These are phyloP conservation scores for Colletotrichum aenigma DNA, from an alignment of 2,329 filamentous ascomycete species.

Conservation along the genomic window DNA sequence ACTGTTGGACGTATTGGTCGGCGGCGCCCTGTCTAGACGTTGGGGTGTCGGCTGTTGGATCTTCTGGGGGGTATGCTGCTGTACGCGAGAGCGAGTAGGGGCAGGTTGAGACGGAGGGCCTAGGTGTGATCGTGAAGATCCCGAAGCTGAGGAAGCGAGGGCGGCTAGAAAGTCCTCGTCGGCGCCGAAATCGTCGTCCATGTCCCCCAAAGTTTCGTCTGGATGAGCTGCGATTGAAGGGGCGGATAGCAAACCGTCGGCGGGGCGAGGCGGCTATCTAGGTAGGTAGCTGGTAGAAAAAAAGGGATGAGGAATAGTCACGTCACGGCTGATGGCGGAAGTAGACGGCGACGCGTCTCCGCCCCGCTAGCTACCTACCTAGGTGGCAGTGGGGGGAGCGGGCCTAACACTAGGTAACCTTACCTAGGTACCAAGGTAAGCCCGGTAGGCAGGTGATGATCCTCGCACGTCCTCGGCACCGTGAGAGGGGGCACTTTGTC, in stretches of 20 bases:
- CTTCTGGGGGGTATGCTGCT: slow-evolving; percentile 40
- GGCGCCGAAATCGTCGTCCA: slow-evolving; percentile 62
- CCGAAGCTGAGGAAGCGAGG: slow-evolving; percentile 53
- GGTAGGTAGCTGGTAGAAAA: not conserved
- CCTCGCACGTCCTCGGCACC: not conserved
- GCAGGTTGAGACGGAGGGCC: slow-evolving; percentile 22
- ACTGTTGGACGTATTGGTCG: slow-evolving; percentile 37
- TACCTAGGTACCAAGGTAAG: too few relatives aligned
- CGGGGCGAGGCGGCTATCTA: not conserved
- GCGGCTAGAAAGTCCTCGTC: slow-evolving; percentile 62
- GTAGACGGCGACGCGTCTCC: not conserved
- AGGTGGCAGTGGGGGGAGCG: not conserved
- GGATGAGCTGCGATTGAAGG: not conserved
- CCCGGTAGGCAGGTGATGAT: too few relatives aligned
- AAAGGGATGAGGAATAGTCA: not conserved
- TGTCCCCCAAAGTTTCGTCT: slow-evolving; percentile 13
- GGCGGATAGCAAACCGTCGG: not conserved
- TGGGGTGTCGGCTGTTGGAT: slow-evolving; percentile 57
- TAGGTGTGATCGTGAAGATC: slow-evolving; percentile 24
- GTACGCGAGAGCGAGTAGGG: slow-evolving; percentile 30
- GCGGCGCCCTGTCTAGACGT: slow-evolving; percentile 55
- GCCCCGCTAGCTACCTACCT: too few relatives aligned
- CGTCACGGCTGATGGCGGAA: not conserved
- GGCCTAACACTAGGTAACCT: too few relatives aligned
- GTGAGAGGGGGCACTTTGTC: not conserved